A percentile compares a stretch with the other conserved stretches of the same genome.
These are phyloP conservation scores for Ophiosphaerella herpotricha DNA, from an alignment of 2,329 filamentous ascomycete genomes.

Conservation along the genomic window DNA sequence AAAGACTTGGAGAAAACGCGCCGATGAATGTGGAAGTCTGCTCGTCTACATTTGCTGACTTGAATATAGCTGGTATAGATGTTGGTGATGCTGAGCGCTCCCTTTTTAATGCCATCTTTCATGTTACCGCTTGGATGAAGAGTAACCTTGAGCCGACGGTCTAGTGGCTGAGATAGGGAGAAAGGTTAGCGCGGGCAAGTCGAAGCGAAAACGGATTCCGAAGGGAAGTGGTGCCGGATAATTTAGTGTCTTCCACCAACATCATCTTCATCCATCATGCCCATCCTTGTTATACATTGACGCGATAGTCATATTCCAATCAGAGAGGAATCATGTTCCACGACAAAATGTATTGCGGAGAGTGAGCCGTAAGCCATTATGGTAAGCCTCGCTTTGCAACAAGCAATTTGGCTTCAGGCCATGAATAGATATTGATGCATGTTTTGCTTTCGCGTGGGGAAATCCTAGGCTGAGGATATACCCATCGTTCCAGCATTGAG, in stretches of 20 bases:
- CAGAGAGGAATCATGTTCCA: not conserved
- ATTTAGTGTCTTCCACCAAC: not conserved
- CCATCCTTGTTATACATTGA: not conserved
- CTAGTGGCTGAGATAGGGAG: conserved; percentile 6
- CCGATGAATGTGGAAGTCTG: conserved; percentile 58
- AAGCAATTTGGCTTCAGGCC: too few relatives aligned
- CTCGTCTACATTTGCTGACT: conserved; percentile 53
- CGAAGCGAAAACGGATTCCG: conserved; percentile 11
- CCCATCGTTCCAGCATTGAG: too few relatives aligned
- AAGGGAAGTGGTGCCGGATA: conserved; percentile 14
- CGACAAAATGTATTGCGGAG: too few relatives aligned
- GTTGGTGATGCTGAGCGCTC: conserved; percentile 22
- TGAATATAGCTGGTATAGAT: conserved; percentile 44
- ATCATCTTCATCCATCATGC: conserved; percentile 1
- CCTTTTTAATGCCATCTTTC: conserved; percentile 40
- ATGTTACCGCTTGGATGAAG: conserved; percentile 1
- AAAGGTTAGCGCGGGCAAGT: conserved; percentile 7
- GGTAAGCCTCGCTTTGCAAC: too few relatives aligned
- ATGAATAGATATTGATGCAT: too few relatives aligned
- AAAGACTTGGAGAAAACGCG: conserved; percentile 53
- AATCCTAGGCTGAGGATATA: too few relatives aligned
- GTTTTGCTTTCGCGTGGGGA: too few relatives aligned
- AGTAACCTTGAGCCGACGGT: conserved; percentile 1
- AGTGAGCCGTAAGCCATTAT: too few relatives aligned
- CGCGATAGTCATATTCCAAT: not conserved